Evolutionary conservation across 148 eudicot genomes (phyloP).

Genomic region (Rhododendron henanense): DNA sequence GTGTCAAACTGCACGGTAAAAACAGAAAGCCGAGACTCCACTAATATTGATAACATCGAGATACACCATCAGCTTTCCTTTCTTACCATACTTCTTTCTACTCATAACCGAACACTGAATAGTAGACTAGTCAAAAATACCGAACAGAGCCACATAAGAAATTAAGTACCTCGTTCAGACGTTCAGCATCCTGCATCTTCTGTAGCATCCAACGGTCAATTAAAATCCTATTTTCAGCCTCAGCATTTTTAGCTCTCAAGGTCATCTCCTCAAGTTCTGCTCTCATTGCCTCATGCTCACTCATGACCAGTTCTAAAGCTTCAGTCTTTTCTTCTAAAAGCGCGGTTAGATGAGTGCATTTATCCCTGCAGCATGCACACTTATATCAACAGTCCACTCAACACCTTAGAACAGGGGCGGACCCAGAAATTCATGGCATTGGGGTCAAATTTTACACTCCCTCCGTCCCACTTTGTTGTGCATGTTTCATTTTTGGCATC

Average conservation of each 20-base stretch:
- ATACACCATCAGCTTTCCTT: not conserved
- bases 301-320: constrained; percentile 57
- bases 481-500: too few relatives aligned
- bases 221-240: constrained; percentile 76
- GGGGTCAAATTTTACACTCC: too few relatives aligned
- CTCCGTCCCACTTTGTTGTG: too few relatives aligned
- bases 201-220: constrained; percentile 90
- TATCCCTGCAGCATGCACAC: constrained; percentile 53
- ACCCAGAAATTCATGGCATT: too few relatives aligned
- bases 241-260: constrained; percentile 54
- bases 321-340: constrained; percentile 70
- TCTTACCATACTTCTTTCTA: not conserved
- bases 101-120: not conserved
- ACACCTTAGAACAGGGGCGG: not conserved
- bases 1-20: not conserved
- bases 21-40: not conserved
- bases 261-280: constrained; percentile 60
- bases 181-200: constrained; percentile 98
- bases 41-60: not conserved
- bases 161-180: constrained; percentile 71
- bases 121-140: not conserved
- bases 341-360: constrained; percentile 50
- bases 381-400: not conserved
- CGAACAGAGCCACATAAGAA: not conserved
- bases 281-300: constrained; percentile 70